Evolutionary conservation across 176 grass and related monocot genomes (phyloP).

Genomic region (Areca catechu): DNA sequence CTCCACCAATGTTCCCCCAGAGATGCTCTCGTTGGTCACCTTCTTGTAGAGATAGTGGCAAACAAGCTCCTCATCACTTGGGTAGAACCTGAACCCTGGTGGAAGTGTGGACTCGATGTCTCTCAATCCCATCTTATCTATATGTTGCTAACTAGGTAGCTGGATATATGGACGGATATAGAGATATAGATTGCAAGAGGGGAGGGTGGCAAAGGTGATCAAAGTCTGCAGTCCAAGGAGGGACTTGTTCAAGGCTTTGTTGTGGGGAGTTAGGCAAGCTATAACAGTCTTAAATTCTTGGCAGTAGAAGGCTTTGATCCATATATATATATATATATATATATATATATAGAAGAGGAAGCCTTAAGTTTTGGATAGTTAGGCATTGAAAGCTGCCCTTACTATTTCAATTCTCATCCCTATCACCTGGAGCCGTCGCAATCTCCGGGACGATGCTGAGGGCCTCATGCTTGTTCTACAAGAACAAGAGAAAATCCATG

Average conservation of each 20-base stretch:
- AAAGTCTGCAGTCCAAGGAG: background rate
- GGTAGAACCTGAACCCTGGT: slow-evolving; percentile 76
- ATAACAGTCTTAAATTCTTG: slow-evolving; percentile 16
- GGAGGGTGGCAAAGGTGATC: background rate
- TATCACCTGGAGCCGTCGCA: slow-evolving; percentile 11
- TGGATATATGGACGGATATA: background rate
- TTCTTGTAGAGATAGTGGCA: slow-evolving; percentile 78
- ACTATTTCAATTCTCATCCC: slow-evolving; percentile 12
- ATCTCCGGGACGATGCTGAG: background rate
- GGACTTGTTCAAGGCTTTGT: background rate
- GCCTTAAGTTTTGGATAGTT: background rate
- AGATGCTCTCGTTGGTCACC: slow-evolving; percentile 42
- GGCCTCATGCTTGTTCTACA: background rate
- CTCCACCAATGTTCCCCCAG: slow-evolving; percentile 51
- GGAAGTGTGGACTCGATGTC: slow-evolving; percentile 53
- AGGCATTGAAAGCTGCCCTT: background rate
- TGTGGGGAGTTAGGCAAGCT: background rate
- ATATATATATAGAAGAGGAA: slow-evolving; percentile 11
- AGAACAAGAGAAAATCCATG: background rate
- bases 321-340: slow-evolving; percentile 16
- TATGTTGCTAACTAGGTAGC: background rate
- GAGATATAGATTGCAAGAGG: background rate
- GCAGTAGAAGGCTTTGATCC: slow-evolving; percentile 4
- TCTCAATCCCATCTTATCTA: slow-evolving; percentile 38
- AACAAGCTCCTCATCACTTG: slow-evolving; percentile 71